Percentiles rank a stretch among this genome's conserved stretches.
Conservation (phyloP, 2,329 filamentous ascomycete species). For the Trichoderma guizhouense region DNA sequence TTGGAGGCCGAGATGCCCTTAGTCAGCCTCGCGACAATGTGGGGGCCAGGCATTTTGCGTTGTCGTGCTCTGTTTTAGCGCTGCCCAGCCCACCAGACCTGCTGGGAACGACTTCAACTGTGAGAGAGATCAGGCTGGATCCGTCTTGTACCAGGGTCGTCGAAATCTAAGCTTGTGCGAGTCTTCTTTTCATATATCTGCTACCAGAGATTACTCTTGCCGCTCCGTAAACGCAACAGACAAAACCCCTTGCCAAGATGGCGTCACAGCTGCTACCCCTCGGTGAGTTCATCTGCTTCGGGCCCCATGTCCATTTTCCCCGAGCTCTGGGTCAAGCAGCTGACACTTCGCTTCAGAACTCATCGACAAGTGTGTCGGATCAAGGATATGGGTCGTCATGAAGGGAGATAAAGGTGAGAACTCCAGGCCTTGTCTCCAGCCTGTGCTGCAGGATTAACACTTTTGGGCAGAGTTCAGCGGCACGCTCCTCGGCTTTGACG, state of each 20-base stretch:
- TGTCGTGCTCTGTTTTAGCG: background rate
- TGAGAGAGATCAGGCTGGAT: background rate
- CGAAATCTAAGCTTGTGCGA: background rate
- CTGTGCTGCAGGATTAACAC: slow-evolving; percentile 19
- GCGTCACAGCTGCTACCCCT: slow-evolving; percentile 71
- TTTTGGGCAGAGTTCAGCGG: slow-evolving; percentile 78
- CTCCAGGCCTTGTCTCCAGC: background rate
- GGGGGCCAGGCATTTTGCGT: slow-evolving; percentile 18
- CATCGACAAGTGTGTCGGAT: slow-evolving; percentile 98
- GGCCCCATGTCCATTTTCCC: background rate
- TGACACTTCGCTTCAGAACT: slow-evolving; percentile 60
- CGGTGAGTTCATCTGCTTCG: slow-evolving; percentile 45
- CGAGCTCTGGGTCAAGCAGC: background rate
- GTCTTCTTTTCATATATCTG: background rate
- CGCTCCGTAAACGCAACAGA: background rate
- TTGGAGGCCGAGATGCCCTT: slow-evolving; percentile 21
- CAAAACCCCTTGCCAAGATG: slow-evolving; percentile 45
- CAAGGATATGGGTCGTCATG: slow-evolving; percentile 98
- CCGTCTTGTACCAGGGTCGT: background rate
- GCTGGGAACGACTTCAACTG: background rate
- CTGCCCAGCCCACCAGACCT: background rate
- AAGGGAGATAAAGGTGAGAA: slow-evolving; percentile 89
- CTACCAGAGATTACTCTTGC: too few relatives aligned
- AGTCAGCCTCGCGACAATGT: slow-evolving; percentile 40
- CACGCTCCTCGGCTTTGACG: slow-evolving; percentile 91